Base-by-base conservation (phyloP, 306 rosid genomes). In the Malus asiatica region DNA sequence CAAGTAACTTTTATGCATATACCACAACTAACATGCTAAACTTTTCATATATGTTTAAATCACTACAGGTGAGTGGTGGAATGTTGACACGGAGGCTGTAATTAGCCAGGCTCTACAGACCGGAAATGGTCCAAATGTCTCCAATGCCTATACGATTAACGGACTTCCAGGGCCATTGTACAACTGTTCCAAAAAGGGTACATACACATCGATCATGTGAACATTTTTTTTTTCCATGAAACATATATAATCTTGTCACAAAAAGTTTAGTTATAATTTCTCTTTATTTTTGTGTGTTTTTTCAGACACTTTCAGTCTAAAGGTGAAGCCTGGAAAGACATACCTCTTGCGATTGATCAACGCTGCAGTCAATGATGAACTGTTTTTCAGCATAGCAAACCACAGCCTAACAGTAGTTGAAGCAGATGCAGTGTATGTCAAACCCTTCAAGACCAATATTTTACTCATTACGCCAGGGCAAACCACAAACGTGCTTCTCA, bases 351-450 rank as follows among this genome's bases (percentile, higher is more conserved):
- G 97, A 4, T n/a, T 91, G 66, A 83, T 91, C 87, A 91, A 87
- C 66, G 90, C 97, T 70, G 94, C 97, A 73, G 85, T 91, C 86
- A 91, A 91, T 78, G 91, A 86, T 3, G 95, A 91, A n/a, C 85
- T 92, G 57, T 88, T 92, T 66, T 87, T 92, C 84, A 83, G 84
- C 82, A 92, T 90, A 25, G 97, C 96, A n/a, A 90, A 87, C 48
- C 97, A 90, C 80, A 77, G 75, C n/a, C n/a, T 90, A 1, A 80
- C 83, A 0, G 70, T 78, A 2, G 96, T 92, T 3, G 96, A 92
- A 84, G 92, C 92, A 0, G 97, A 92, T 44, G 97, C 96, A 1
- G 1, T 76, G 16, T 92, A 92, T 65, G 73, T 88, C 3, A 90
- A 92, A 51, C 93, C 93, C 1, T 87, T 92, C 69, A 9, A 62